Percentiles rank a stretch among this genome's conserved stretches.
phyloP scores from a whole-genome alignment of 495 filamentous ascomycete genomes.

The Talaromyces thailandensis region DNA sequence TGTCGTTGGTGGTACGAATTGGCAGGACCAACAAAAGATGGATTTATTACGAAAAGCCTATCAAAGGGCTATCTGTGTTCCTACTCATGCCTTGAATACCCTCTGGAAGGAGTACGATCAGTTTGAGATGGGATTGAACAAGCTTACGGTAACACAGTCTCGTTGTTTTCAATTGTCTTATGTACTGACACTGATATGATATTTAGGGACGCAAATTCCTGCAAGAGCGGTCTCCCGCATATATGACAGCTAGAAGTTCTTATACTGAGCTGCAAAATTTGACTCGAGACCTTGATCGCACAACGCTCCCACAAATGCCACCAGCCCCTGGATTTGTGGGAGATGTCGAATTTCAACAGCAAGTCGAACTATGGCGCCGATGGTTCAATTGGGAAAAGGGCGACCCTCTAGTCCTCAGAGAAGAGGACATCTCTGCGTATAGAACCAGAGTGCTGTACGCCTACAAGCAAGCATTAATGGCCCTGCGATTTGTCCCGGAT shows the following conservation, averaged over 20 bases:
- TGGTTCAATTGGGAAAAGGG: constrained; percentile 95
- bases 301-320: constrained; percentile 69
- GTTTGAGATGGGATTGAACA: constrained; percentile 90
- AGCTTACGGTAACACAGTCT: constrained; percentile 55
- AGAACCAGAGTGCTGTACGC: constrained; percentile 73
- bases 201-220: constrained; percentile 79
- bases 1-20: constrained; percentile 68
- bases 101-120: constrained; percentile 96
- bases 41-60: constrained; percentile 84
- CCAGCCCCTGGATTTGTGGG: constrained; percentile 81
- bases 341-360: constrained; percentile 71
- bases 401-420: constrained; percentile 75
- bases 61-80: constrained; percentile 77
- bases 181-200: constrained; percentile 11
- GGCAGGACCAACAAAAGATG: constrained; percentile 98
- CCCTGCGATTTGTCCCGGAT: constrained; percentile 84
- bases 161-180: neutral
- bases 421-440: constrained; percentile 64
- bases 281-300: constrained; percentile 67
- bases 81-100: constrained; percentile 65
- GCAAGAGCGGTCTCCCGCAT: constrained; percentile 81
- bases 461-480: constrained; percentile 92
- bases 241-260: constrained; percentile 87
- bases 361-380: constrained; percentile 84
- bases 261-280: constrained; percentile 77